Conservation (phyloP, 495 filamentous ascomycete species). For the Aspergillus baeticus region DNA sequence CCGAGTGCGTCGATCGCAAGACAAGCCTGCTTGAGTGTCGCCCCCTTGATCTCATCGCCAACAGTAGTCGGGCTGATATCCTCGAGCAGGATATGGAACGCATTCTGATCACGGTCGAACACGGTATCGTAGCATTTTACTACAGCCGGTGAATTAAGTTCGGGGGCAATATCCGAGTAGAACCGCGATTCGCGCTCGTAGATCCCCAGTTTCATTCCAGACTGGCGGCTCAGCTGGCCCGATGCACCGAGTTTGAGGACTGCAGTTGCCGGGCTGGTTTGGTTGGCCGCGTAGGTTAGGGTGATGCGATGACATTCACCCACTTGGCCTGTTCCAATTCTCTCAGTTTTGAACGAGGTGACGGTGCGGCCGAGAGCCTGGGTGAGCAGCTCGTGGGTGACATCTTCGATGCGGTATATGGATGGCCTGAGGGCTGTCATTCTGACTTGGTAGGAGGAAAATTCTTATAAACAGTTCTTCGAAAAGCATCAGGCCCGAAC, state of each 20-base stretch:
- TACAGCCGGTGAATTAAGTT: not conserved
- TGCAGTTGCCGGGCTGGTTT: not conserved
- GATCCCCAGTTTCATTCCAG: not conserved
- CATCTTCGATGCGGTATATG: no score
- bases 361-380: not conserved
- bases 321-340: conserved; percentile 2
- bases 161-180: not conserved
- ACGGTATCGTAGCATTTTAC: not conserved
- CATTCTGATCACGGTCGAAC: not conserved
- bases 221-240: not conserved
- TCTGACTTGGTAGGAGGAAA: no score
- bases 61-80: not conserved
- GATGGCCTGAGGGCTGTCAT: no score
- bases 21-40: not conserved
- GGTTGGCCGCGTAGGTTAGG: not conserved
- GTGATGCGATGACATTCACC: not conserved
- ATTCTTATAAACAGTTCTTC: no score
- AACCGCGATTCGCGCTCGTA: conserved; percentile 3
- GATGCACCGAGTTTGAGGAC: not conserved
- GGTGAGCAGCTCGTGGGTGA: not conserved
- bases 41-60: not conserved
- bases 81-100: not conserved
- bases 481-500: no score
- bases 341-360: not conserved
- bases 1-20: not conserved